Base-by-base conservation (phyloP, 768 basidiomycete genomes). In the Cystobasidium tubakii region DNA sequence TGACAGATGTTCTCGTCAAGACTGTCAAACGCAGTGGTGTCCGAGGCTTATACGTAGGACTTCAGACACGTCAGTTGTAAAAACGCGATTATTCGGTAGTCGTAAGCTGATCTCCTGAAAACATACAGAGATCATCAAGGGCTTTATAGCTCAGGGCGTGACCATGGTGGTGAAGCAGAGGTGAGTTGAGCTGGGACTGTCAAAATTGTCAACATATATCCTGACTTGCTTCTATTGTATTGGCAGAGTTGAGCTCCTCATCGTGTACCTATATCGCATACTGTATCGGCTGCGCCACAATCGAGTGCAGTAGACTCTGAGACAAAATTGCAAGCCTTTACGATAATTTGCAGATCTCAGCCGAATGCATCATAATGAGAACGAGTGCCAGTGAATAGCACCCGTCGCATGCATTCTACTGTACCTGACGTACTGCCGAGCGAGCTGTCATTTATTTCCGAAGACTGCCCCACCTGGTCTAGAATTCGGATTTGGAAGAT, bases 111-210 rank as follows among this genome's bases (percentile, higher is more conserved):
- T 27, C 27, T 2, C 25, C 6, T 23, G 33, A 50, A 25, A 15
- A 25, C 25, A 25, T 34, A 75, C 67, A 13, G 75, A 78, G 60
- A 66, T 79, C 7, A 39, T 75, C 65, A 87, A 86, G 77, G 85
- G 85, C 0, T 86, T 87, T 70, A 76, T 88, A 31, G 85, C 83
- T 75, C 85, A 87, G 78, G 87, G 87, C 0, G 82, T 87, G 0
- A 86, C 86, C 4, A 85, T 87, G 79, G 78, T 86, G 73, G 82
- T 87, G 42, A 88, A 87, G 80, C 85, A 86, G 74, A 81, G 86
- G 69, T 55, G 34, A 46, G 66, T 36, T n/a, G 46, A n/a, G 12
- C 46, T 50, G 63, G 42, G 12, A 27, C 60, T 62, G 46, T 17
- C 4, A 50, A 6, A 7, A 42, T 42, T 42, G 7, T 7, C 42